A percentile compares a stretch with the other conserved stretches of the same genome.
phyloP scores from a whole-genome alignment of 495 filamentous ascomycete species.

The Neurospora sp. region DNA sequence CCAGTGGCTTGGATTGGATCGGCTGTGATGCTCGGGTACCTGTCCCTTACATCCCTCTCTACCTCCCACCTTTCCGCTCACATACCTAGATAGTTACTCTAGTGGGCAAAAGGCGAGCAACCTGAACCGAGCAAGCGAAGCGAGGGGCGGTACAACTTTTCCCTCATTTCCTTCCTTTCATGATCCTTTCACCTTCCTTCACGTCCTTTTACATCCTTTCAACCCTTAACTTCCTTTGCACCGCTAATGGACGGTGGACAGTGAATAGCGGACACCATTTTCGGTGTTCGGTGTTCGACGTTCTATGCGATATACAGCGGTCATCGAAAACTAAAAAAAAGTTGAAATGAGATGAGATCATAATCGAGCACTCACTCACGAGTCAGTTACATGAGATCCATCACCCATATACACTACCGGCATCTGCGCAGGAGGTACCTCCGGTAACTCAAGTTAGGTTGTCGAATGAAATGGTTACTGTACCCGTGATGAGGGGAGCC shows the following conservation, averaged over 20 bases:
- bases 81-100: background rate
- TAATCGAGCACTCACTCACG: background rate
- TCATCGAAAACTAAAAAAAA: too few relatives aligned
- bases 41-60: background rate
- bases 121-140: too few relatives aligned
- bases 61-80: background rate
- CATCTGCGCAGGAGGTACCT: background rate
- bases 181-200: too few relatives aligned
- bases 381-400: background rate
- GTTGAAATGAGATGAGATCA: background rate
- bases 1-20: background rate
- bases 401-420: background rate
- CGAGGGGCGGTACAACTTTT: too few relatives aligned
- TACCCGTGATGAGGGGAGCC: background rate
- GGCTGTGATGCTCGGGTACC: background rate
- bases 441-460: background rate
- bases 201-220: too few relatives aligned
- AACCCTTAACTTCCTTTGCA: background rate
- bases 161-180: too few relatives aligned
- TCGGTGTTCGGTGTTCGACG: background rate
- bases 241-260: too few relatives aligned
- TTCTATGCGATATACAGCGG: too few relatives aligned
- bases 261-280: too few relatives aligned
- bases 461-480: background rate
- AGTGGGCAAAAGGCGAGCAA: too few relatives aligned